Evolutionary conservation across 306 rosid genomes (phyloP).

Genomic region (Geum urbanum): DNA sequence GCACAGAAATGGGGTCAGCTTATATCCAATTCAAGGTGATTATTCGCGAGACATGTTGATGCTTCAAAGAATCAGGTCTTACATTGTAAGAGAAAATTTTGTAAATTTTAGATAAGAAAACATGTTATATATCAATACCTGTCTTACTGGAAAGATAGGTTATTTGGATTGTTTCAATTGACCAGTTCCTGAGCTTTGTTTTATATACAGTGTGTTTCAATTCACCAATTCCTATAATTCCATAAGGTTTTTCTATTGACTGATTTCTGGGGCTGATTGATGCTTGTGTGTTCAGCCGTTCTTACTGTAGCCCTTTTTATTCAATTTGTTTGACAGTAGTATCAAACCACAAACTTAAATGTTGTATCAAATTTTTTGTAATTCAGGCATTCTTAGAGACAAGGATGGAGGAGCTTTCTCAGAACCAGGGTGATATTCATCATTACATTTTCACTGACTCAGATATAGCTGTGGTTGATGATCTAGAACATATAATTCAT

Average conservation of each 20-base stretch:
- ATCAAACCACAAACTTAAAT: neutral
- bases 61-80: constrained; percentile 99
- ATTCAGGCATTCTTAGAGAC: constrained; percentile 72
- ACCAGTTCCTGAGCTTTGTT: neutral
- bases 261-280: neutral
- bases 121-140: constrained; percentile 15
- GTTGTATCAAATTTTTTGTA: constrained; percentile 17
- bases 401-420: constrained; percentile 49
- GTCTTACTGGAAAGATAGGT: neutral
- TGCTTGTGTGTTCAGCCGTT: neutral
- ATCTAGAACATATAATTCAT: constrained; percentile 61
- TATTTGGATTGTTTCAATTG: neutral
- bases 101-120: constrained; percentile 32
- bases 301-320: neutral
- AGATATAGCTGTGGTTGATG: constrained; percentile 76
- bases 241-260: neutral
- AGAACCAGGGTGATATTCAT: constrained; percentile 27
- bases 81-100: constrained; percentile 80
- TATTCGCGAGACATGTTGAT: constrained; percentile 92
- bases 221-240: neutral
- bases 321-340: neutral
- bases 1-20: constrained; percentile 54
- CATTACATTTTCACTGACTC: constrained; percentile 93
- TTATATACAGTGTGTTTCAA: neutral
- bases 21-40: constrained; percentile 75